Base-by-base conservation (phyloP, 2,329 filamentous ascomycete species). In the Sporothrix pseudoabietina region DNA sequence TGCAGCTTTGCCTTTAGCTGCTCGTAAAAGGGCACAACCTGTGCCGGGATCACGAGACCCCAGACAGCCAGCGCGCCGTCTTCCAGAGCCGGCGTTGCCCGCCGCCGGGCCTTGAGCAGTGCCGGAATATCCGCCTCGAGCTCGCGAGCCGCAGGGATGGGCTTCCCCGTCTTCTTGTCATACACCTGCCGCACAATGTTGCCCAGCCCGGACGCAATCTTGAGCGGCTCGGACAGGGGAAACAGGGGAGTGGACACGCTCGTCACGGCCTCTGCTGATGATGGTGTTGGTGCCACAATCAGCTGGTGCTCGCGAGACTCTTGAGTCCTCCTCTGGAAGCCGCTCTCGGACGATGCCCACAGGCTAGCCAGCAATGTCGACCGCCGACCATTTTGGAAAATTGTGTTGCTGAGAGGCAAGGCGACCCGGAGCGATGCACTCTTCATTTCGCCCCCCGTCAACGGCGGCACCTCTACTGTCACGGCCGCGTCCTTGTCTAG, bases 171-270 rank as follows among this genome's bases (percentile, higher is more conserved):
- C 26, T 32, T 16, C 4, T 83, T 84, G 30, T 84, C 78, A 22
- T 86, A 82, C 19, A 94, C 79, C 57, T 88, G 87, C 44, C 91
- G 88, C 30, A 96, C 84, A 72, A 97, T 95, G 80, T 97, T 97
- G 3, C 93, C 93, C 78, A 94, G 88, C 49, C 89, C 89, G 52
- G 88, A 86, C 0, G 86, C 82, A 49, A 96, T 89, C 65, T 82
- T 83, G 22, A 91, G 87, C 19, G 90, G 86, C 6, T 82, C 79
- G 0, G 91, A 93, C 49, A 94, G 80, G 0, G 91, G 88, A 12
- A 90, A 80, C 3, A 94, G 81, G 0, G 91, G 85, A 0, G 83
- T 68, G 3, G 59, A 61, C 14, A 74, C 54, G 19, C 2, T 1
- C 1, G 41, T 44, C 26, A 26, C 5, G 8, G n/a, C 22, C 1